Evolutionary conservation across 2,329 filamentous ascomycete species (phyloP), one percentile per base, ranked within the genome.

Genomic region (Exophiala lecanii-corni): DNA sequence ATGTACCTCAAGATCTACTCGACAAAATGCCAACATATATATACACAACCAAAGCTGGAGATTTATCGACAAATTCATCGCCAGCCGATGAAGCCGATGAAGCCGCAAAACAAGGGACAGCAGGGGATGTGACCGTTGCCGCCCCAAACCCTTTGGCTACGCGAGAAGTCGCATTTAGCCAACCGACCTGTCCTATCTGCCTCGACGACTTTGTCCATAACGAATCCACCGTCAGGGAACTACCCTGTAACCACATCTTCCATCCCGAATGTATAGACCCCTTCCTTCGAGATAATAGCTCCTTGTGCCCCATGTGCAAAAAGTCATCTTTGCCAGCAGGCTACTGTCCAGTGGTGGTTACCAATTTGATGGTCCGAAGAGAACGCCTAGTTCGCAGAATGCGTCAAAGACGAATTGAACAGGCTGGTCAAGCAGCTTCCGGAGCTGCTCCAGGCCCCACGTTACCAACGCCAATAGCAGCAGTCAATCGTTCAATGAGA

Each of bases 221-320:
- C 26, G 67, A 73, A 13, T 84, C 86, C 0, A 76, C 81, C 15
- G 89, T 97, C 42, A 84, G 89, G 42, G 86, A 96, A 64, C 72
- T 97, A 2, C 81, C 87, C 0, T 98, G 92, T 56, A 81, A 84
- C 1, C 92, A 98, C 61, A 91, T 97, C 43, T 98, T 89, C 64
- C 91, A 98, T 54, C 84, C 86, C 0, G 83, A 86, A 52, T 98
- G 92, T 59, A 89, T 97, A 51, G 89, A 97, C 59, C 77, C 82
- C 16, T 95, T 92, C 57, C 71, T 97, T 9, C 73, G 76, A 32
- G 74, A 81, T 41, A 83, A 84, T 59, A 94, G 86, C 59, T 94
- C 86, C 13, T 73, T 96, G 2, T 98, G 92, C 58, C 91, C 92
- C 1, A 72, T 94, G 55, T 98, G 92, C 71, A 96, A 95, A 62